phyloP scores from a whole-genome alignment of 2,329 filamentous ascomycete species.

The Claviceps sp. region DNA sequence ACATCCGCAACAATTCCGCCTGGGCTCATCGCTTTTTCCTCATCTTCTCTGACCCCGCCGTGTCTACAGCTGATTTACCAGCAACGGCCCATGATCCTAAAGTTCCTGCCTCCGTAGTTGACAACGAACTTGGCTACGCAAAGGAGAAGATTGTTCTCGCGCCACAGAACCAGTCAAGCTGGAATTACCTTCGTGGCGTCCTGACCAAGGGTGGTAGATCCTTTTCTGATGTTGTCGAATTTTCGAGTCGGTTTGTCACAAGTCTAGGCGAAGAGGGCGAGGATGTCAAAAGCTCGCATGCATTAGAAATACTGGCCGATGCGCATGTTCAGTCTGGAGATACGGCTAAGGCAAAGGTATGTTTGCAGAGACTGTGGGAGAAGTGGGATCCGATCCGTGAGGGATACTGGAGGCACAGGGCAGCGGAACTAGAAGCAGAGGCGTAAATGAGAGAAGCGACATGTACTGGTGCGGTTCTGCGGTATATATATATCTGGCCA shows the following conservation, averaged over 20 bases:
- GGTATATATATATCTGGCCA: no score
- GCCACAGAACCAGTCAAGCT: constrained; percentile 87
- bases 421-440: constrained; percentile 5
- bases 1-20: constrained; percentile 90
- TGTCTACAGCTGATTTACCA: constrained; percentile 31
- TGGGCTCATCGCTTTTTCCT: constrained; percentile 97
- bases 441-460: neutral
- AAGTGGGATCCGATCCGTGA: constrained; percentile 85
- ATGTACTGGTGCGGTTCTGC: no score
- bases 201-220: constrained; percentile 50
- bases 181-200: constrained; percentile 80
- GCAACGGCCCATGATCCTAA: constrained; percentile 39
- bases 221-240: constrained; percentile 31
- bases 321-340: constrained; percentile 45
- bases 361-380: constrained; percentile 59
- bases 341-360: constrained; percentile 50
- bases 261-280: constrained; percentile 33
- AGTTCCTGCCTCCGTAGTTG: constrained; percentile 49
- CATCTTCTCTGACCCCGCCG: constrained; percentile 54
- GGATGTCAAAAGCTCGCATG: constrained; percentile 48
- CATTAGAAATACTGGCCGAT: constrained; percentile 59
- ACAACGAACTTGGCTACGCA: constrained; percentile 64
- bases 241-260: constrained; percentile 37
- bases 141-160: constrained; percentile 61
- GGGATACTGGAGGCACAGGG: constrained; percentile 73